phyloP scores from a whole-genome alignment of 345 rosid species.

The Xanthoceras sorbifolium region DNA sequence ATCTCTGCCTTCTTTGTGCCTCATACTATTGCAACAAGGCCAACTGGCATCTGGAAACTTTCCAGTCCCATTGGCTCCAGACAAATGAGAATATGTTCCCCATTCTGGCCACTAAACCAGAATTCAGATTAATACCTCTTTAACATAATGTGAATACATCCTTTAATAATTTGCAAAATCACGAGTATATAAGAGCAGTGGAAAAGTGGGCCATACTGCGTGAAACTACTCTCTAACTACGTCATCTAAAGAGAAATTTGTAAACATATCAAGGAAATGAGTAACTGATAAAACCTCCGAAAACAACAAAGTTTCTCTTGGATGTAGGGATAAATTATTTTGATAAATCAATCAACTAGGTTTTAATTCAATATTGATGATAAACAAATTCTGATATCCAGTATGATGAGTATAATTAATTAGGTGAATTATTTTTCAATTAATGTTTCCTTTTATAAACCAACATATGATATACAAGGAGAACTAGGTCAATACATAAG shows the following conservation, averaged over 20 bases:
- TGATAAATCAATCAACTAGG: neutral
- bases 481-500: neutral
- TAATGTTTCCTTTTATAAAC: neutral
- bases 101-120: neutral
- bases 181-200: neutral
- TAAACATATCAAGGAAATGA: neutral
- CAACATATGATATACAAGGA: neutral
- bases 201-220: neutral
- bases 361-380: neutral
- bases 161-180: neutral
- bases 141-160: neutral
- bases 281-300: neutral
- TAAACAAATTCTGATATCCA: neutral
- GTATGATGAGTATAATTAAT: neutral
- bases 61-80: neutral
- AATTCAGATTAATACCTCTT: neutral
- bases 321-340: neutral
- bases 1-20: neutral
- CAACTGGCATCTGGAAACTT: neutral
- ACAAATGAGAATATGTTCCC: neutral
- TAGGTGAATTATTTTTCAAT: neutral
- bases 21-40: slow-evolving; percentile 14
- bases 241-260: neutral
- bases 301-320: neutral
- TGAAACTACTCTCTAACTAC: neutral